Evolutionary conservation across 2,329 filamentous ascomycete species (phyloP).

Genomic region (Exophiala xenobiotica): DNA sequence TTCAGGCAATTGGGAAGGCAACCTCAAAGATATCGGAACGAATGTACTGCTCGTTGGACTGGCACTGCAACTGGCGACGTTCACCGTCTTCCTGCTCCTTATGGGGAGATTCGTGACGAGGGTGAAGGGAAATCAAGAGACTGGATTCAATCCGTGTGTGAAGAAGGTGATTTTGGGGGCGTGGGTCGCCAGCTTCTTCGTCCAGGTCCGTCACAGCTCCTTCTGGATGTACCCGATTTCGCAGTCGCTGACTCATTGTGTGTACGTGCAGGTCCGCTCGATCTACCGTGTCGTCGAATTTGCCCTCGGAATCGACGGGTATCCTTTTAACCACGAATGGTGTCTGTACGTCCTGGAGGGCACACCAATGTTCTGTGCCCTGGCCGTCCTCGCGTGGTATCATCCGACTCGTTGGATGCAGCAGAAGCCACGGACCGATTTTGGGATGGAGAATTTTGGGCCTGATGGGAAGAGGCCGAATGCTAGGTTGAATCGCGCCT

Average conservation of each 20-base stretch:
- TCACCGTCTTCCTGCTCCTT: constrained; percentile 32
- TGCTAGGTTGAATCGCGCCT: not conserved
- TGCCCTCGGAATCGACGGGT: constrained; percentile 43
- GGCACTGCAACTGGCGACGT: constrained; percentile 33
- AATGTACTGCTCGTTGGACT: constrained; percentile 32
- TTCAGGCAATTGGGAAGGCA: constrained; percentile 45
- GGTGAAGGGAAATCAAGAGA: constrained; percentile 36
- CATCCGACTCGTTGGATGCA: constrained; percentile 43
- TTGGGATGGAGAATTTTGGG: not conserved
- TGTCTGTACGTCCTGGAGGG: constrained; percentile 48
- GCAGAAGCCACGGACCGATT: constrained; percentile 1
- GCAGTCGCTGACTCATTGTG: too few relatives aligned
- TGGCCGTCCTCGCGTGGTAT: constrained; percentile 51
- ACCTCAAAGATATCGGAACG: constrained; percentile 21
- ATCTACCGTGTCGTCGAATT: constrained; percentile 47
- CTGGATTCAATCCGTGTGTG: constrained; percentile 43
- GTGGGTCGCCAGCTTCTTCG: constrained; percentile 46
- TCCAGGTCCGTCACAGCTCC: constrained; percentile 43
- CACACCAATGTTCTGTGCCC: constrained; percentile 45
- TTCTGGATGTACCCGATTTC: too few relatives aligned
- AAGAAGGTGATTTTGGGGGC: constrained; percentile 43
- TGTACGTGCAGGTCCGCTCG: constrained; percentile 41
- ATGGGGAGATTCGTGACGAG: constrained; percentile 29
- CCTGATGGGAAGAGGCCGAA: not conserved
- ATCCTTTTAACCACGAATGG: constrained; percentile 45